phyloP scores from a whole-genome alignment of 2,329 filamentous ascomycete genomes.

The Beauveria bassiana region DNA sequence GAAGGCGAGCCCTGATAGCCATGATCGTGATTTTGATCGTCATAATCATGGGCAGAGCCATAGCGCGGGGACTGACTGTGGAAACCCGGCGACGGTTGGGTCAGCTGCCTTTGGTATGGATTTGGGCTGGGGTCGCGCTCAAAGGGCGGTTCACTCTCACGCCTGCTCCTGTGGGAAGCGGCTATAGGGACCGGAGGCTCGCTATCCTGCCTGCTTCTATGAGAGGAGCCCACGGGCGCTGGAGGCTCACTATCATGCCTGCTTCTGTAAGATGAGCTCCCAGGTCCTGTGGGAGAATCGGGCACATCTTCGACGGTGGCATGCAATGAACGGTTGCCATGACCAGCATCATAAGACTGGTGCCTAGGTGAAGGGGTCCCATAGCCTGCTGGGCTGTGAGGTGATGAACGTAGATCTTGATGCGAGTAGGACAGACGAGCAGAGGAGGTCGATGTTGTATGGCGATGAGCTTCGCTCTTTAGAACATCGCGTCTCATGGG shows the following conservation, averaged over 20 bases:
- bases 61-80: not conserved
- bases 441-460: conserved; percentile 42
- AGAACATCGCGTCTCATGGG: conserved; percentile 53
- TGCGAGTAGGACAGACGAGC: conserved; percentile 46
- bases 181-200: not conserved
- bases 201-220: not conserved
- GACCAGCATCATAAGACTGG: conserved; percentile 42
- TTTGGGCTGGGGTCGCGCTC: conserved; percentile 9
- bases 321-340: conserved; percentile 46
- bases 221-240: not conserved
- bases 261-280: not conserved
- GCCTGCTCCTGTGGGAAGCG: not conserved
- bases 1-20: conserved; percentile 12
- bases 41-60: not conserved
- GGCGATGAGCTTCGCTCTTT: conserved; percentile 48
- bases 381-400: conserved; percentile 25
- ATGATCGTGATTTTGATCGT: not conserved
- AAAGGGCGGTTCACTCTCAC: not conserved
- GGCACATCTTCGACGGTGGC: conserved; percentile 58
- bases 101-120: conserved; percentile 7
- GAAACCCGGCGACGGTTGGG: not conserved
- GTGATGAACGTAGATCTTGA: conserved; percentile 31
- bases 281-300: conserved; percentile 34
- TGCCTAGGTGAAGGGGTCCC: conserved; percentile 34
- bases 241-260: conserved; percentile 1